Evolutionary conservation across 1,139 yeast species (phyloP).

Genomic region (Suhomyces coccinellae): DNA sequence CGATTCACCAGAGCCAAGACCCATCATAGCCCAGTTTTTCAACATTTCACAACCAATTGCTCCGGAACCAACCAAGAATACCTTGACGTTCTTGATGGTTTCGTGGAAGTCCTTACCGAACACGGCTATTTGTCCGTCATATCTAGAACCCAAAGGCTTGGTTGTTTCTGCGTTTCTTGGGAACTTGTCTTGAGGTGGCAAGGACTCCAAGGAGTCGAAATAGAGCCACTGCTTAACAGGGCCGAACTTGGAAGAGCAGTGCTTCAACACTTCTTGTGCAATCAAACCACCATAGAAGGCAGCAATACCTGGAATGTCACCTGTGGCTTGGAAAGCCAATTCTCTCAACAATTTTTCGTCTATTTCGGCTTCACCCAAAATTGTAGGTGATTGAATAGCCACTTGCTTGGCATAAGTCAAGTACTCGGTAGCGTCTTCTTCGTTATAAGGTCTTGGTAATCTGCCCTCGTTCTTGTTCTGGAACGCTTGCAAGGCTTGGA

Average conservation of each 20-base stretch:
- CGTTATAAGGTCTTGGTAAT: constrained; percentile 77
- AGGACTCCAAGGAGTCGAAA: constrained; percentile 90
- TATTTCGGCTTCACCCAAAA: constrained; percentile 53
- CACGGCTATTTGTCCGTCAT: constrained; percentile 92
- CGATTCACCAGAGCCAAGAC: constrained; percentile 86
- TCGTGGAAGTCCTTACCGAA: constrained; percentile 81
- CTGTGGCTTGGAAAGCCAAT: constrained; percentile 81
- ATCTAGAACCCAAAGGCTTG: constrained; percentile 75
- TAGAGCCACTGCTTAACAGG: constrained; percentile 91
- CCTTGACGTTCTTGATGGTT: constrained; percentile 69
- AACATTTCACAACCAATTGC: constrained; percentile 99
- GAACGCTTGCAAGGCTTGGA: constrained; percentile 84
- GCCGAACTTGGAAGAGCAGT: constrained; percentile 88
- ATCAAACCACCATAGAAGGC: constrained; percentile 93
- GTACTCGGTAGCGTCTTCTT: constrained; percentile 72
- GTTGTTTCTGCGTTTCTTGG: constrained; percentile 72
- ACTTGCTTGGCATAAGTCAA: constrained; percentile 61
- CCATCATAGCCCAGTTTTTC: constrained; percentile 97
- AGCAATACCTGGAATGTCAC: constrained; percentile 87
- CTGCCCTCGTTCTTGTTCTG: constrained; percentile 58
- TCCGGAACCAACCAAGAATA: constrained; percentile 95
- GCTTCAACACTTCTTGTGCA: constrained; percentile 96
- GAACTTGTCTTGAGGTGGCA: constrained; percentile 60
- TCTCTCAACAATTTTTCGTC: constrained; percentile 69
- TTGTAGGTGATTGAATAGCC: constrained; percentile 56